Percentiles rank a stretch among this genome's conserved stretches.
phyloP scores from a whole-genome alignment of 352 stramenopile genomes.

The Phytophthora ramorum region DNA sequence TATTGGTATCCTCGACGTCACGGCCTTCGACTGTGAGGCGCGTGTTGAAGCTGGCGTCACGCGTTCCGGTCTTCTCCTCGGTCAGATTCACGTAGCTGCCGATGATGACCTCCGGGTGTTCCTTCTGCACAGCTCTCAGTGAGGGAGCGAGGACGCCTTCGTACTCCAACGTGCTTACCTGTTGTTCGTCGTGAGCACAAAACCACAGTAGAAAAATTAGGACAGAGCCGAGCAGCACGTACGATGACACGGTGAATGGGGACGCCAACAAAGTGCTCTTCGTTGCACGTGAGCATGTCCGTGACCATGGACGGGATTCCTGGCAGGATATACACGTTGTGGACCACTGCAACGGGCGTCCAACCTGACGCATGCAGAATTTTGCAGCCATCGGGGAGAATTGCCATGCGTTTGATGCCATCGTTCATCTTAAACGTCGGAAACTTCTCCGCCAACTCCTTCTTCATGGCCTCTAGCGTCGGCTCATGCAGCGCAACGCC shows the following conservation, averaged over 20 bases:
- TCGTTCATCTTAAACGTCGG: slow-evolving; percentile 68
- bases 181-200: not conserved
- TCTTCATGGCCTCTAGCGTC: slow-evolving; percentile 57
- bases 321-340: slow-evolving; percentile 86
- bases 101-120: slow-evolving; percentile 66
- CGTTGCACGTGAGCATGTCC: slow-evolving; percentile 80
- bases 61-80: slow-evolving; percentile 49
- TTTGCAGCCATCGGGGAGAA: slow-evolving; percentile 60
- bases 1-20: slow-evolving; percentile 50
- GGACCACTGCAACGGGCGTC: slow-evolving; percentile 71
- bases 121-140: slow-evolving; percentile 64
- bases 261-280: slow-evolving; percentile 76
- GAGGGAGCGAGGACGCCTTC: slow-evolving; percentile 65
- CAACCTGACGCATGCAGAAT: slow-evolving; percentile 54
- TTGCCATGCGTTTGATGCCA: slow-evolving; percentile 68
- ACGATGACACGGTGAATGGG: slow-evolving; percentile 44
- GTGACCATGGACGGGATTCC: slow-evolving; percentile 79
- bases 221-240: not conserved
- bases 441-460: slow-evolving; percentile 49
- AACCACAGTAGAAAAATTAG: not conserved
- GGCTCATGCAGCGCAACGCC: slow-evolving; percentile 70
- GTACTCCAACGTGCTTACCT: slow-evolving; percentile 71
- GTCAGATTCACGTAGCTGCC: slow-evolving; percentile 85
- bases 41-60: slow-evolving; percentile 67
- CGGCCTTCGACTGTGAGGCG: slow-evolving; percentile 62